A percentile compares a stretch with the other conserved stretches of the same genome.
These are phyloP conservation scores for Rubroboletus pulcherrimus DNA, from an alignment of 768 basidiomycete species.

Conservation along the genomic window DNA sequence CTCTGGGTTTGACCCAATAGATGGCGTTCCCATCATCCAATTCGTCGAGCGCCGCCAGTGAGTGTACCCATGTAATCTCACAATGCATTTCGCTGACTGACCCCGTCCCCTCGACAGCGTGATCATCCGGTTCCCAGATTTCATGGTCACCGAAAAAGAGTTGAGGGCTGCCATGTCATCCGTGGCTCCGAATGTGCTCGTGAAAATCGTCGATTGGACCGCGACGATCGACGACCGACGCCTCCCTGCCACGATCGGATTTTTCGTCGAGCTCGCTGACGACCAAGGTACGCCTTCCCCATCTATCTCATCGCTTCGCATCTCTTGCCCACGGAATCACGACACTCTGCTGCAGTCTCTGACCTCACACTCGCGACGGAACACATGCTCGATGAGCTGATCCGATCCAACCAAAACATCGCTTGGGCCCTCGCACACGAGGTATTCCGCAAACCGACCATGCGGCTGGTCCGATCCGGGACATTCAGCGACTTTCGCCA, in stretches of 20 bases:
- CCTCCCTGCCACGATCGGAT: constrained; percentile 8
- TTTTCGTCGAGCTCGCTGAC: constrained; percentile 15
- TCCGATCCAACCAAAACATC: background rate
- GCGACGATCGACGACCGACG: constrained; percentile 4
- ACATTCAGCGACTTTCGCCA: constrained; percentile 23
- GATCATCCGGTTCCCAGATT: constrained; percentile 6
- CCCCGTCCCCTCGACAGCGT: background rate
- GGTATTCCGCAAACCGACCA: constrained; percentile 12
- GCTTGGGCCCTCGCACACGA: background rate
- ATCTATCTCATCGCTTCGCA: background rate
- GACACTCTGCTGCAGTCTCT: background rate
- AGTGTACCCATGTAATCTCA: background rate
- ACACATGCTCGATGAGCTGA: constrained; percentile 11
- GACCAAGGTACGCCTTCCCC: background rate
- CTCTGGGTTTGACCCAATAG: constrained; percentile 14
- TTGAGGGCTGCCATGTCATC: constrained; percentile 5
- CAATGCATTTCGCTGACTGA: background rate
- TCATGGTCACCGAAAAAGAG: constrained; percentile 13
- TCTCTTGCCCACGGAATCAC: background rate
- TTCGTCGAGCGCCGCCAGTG: constrained; percentile 17
- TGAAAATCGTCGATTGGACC: constrained; percentile 15
- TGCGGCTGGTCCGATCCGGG: constrained; percentile 19
- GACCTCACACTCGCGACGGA: background rate
- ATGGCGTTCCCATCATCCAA: constrained; percentile 18
- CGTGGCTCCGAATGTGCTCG: background rate